phyloP scores from a whole-genome alignment of 116 monocot species.

The Posidonia oceanica region DNA sequence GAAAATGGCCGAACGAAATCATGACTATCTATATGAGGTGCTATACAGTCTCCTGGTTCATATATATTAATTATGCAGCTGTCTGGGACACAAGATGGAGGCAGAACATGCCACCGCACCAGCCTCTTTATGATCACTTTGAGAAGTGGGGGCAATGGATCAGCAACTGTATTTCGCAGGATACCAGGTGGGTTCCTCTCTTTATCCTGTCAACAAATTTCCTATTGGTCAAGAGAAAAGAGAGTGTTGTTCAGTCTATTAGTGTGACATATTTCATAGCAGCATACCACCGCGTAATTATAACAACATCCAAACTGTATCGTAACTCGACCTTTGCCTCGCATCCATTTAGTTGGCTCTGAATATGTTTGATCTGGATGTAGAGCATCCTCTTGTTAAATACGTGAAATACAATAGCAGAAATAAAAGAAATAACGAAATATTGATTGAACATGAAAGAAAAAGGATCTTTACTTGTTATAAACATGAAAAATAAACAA shows the following conservation, averaged over 20 bases:
- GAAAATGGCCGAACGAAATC: conserved; percentile 75
- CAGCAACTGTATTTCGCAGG: conserved; percentile 23
- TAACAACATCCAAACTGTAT: conserved; percentile 96
- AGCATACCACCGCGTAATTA: conserved; percentile 51
- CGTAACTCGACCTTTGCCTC: conserved; percentile 60
- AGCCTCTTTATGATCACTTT: conserved; percentile 64
- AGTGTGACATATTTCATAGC: not conserved
- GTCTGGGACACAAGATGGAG: conserved; percentile 63
- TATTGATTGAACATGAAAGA: not conserved
- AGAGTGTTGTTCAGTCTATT: not conserved
- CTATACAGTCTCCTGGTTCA: conserved; percentile 65
- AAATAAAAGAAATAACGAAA: not conserved
- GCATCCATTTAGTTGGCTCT: conserved; percentile 62
- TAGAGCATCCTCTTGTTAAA: not conserved
- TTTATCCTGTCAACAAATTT: conserved; percentile 42
- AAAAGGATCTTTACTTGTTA: no score
- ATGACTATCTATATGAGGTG: conserved; percentile 67
- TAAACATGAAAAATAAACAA: no score
- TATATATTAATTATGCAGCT: conserved; percentile 85
- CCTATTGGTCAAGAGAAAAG: not conserved
- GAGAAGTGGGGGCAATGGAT: conserved; percentile 66
- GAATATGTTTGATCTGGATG: conserved; percentile 64
- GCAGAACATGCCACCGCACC: conserved; percentile 68
- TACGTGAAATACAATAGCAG: not conserved
- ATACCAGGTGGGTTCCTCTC: conserved; percentile 63